Conservation (phyloP, 2,329 filamentous ascomycete species). For the Hymenoscyphus albidus region DNA sequence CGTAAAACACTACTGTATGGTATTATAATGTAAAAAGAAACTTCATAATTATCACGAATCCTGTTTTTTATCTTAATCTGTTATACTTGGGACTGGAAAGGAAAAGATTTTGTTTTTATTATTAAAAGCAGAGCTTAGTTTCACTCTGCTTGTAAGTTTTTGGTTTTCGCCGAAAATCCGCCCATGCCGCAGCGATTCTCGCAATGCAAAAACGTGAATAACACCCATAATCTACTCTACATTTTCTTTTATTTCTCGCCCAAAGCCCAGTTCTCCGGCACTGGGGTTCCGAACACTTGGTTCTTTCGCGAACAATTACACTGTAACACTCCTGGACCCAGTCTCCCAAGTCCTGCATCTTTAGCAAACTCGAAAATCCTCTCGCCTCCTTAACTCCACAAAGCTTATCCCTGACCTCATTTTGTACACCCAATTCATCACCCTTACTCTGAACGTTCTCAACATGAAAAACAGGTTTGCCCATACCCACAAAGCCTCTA, state of each 20-base stretch:
- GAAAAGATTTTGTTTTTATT: too few species aligned
- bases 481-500: conserved; percentile 51
- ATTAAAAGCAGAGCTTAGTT: neutral
- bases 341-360: conserved; percentile 4
- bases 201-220: neutral
- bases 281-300: too few species aligned
- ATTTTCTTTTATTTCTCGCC: neutral
- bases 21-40: too few species aligned
- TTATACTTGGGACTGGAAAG: too few species aligned
- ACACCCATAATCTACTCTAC: neutral
- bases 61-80: too few species aligned
- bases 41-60: too few species aligned
- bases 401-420: neutral
- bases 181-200: neutral
- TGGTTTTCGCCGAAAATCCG: neutral
- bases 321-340: conserved; percentile 2
- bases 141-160: neutral
- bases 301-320: neutral
- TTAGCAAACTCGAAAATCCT: neutral
- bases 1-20: too few species aligned
- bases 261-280: neutral
- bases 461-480: conserved; percentile 69
- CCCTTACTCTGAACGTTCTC: conserved; percentile 49
- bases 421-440: neutral
- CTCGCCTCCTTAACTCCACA: neutral